phyloP scores from a whole-genome alignment of 371 early-diverging fungal species.

The Actinomortierella wolfii region DNA sequence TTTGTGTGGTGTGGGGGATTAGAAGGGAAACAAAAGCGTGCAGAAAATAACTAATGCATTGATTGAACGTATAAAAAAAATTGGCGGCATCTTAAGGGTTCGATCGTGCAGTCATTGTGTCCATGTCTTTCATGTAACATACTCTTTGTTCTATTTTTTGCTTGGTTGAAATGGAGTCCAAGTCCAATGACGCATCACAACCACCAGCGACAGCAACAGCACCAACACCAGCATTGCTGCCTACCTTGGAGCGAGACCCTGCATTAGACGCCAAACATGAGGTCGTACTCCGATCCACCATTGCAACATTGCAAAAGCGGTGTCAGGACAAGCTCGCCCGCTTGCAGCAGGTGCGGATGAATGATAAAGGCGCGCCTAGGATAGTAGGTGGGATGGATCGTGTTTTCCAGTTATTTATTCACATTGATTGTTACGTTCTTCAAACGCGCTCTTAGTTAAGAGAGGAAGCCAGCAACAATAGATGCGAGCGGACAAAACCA shows the following conservation, averaged over 20 bases:
- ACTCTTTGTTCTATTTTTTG: too few species aligned
- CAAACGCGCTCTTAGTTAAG: too few species aligned
- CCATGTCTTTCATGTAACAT: too few species aligned
- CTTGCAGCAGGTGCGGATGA: constrained; percentile 20
- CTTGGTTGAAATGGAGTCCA: too few species aligned
- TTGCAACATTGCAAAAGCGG: constrained; percentile 17
- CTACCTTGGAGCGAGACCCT: constrained; percentile 6
- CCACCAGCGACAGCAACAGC: too few species aligned
- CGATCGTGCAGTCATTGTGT: constrained; percentile 3
- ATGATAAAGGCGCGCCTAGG: too few species aligned
- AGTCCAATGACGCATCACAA: too few species aligned
- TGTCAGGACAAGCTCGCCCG: constrained; percentile 22
- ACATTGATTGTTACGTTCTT: too few species aligned
- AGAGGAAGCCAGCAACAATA: too few species aligned
- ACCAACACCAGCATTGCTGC: constrained; percentile 2
- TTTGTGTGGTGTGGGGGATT: constrained; percentile 13
- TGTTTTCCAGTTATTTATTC: too few species aligned
- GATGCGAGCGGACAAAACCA: too few species aligned
- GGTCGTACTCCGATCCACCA: constrained; percentile 15
- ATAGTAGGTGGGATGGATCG: too few species aligned
- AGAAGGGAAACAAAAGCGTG: not conserved
- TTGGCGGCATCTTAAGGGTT: not conserved
- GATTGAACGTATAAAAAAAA: not conserved
- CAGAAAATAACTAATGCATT: not conserved
- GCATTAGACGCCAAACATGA: constrained; percentile 10